Base-by-base conservation (phyloP, 495 filamentous ascomycete genomes). In the Penicillium nucicola region DNA sequence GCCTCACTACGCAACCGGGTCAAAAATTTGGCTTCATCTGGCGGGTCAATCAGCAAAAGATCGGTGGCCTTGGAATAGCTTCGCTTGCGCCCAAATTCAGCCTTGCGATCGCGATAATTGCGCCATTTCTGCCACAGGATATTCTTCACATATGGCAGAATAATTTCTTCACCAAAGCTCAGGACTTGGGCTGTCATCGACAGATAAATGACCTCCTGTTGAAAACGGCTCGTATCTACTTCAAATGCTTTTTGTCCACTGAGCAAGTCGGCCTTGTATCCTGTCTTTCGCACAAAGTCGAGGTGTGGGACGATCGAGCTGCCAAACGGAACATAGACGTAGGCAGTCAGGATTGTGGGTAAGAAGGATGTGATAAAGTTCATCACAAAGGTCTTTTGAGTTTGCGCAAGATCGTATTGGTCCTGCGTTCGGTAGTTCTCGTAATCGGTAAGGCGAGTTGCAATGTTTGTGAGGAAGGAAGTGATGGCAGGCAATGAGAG, bases 361-460 rank as follows among this genome's bases (percentile, higher is more conserved):
- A 96, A 80, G 62, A 96, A 98, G 0, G 92, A 91, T 13, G 89
- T 96, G 67, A 98, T 93, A 64, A 97, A 95, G 71, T 96, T 95
- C 63, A 98, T 79, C 13, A 97, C 81, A 60, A 98, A 97, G 11
- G 91, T 84, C 71, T 98, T 98, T 47, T 84, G 78, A 2, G 91
- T 90, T 59, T 96, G 82, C 1, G 91, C 84, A 3, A 84, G 77
- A 52, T 93, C 84, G 58, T 96, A 89, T 14, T 83, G 77, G 50
- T 89, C 88, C 20, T 83, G 75, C 0, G 90, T 96, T 55, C 92
- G 87, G 69, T 96, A 93, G 64, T 98, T 98, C 53, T 98, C 93
- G 48, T 81, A 82, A 15, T 93, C 78, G 15, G 87, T 96, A 22
- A 98, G 76, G 32, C 72, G 76, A 7, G 85, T 84, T 10, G 93